Base-by-base conservation (phyloP, 1,284 basidiomycete species). In the Tetrapyrgos nigripes region DNA sequence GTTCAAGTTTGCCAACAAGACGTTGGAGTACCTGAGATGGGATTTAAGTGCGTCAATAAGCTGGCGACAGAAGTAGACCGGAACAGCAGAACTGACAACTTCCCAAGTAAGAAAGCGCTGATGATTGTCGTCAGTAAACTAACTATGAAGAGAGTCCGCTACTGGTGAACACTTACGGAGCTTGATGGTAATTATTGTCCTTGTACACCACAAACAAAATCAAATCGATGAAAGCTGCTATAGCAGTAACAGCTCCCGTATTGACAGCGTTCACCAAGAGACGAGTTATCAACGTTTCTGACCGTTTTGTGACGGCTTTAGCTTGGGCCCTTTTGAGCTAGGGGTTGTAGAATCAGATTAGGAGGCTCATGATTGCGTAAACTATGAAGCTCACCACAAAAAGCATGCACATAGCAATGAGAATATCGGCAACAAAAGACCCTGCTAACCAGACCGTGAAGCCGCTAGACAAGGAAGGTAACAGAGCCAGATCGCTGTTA, bases 401-500 rank as follows among this genome's bases (percentile, higher is more conserved):
- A 13, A 64, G 28, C 65, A 66, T 66, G 50, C 57, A 61, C 0
- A 23, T 58, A 11, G 65, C 63, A 26, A 68, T 64, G 28, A 68
- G 44, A 13, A 64, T 58, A 33, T 68, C 66, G 14, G 37, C 55
- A 3, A 54, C 61, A 23, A 68, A 62, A 35, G 65, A 65, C 0
- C 61, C 54, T 0, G 51, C 49, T 17, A 66, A 48, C 66, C 66
- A 68, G 5, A 58, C 49, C 62, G 64, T 24, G 6, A 21, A 3
- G 23, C 17, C 37, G 17, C 14, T n/a, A n/a, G 37, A 11, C 37
- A 40, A 17, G 37, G 37, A 11, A 8, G 37, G 37, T 17, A 40
- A n/a, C 19, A 17, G 37, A n/a, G 37, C 13, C 37, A 40, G 17
- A n/a, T 40, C 37, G 19, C 37, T 40, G 19, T 11, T 40, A n/a